Percentiles rank a stretch among this genome's conserved stretches.
These are phyloP conservation scores for Lycium ferocissimum DNA, from an alignment of 257 asterid species.

Conservation along the genomic window DNA sequence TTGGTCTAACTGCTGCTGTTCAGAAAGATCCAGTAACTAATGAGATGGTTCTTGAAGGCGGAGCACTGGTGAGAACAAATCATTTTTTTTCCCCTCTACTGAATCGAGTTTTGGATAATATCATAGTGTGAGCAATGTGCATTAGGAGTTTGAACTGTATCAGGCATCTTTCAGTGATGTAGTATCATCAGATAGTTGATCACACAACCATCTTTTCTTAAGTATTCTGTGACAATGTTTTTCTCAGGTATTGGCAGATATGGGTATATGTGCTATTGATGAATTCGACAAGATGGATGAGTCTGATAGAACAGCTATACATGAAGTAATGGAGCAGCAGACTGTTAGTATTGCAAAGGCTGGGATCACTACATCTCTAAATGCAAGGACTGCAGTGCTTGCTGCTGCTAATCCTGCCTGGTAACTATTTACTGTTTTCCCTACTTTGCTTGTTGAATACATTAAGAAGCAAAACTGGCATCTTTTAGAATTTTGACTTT, in stretches of 20 bases:
- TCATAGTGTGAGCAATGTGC: conserved; percentile 17
- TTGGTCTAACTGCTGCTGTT: conserved; percentile 99
- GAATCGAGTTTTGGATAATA: not conserved
- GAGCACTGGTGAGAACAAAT: conserved; percentile 82
- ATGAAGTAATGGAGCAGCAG: conserved; percentile 99
- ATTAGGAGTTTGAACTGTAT: not conserved
- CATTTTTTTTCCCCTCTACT: conserved; percentile 11
- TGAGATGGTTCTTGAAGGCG: conserved; percentile 98
- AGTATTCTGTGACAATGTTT: conserved; percentile 20
- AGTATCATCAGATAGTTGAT: conserved; percentile 7
- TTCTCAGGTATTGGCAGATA: conserved; percentile 89
- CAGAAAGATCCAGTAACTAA: conserved; percentile 97
- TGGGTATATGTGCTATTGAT: conserved; percentile 99
- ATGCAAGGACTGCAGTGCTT: conserved; percentile 97
- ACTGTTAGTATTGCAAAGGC: conserved; percentile 99
- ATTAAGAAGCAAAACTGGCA: not conserved
- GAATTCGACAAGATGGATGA: conserved; percentile 99
- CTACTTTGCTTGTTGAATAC: conserved; percentile 30
- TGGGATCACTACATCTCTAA: conserved; percentile 97
- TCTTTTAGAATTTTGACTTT: not conserved
- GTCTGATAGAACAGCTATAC: conserved; percentile 94
- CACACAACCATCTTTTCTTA: conserved; percentile 14
- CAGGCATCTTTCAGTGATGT: not conserved
- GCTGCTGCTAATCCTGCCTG: conserved; percentile 99
- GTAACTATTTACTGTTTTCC: conserved; percentile 47